A percentile compares a stretch with the other conserved stretches of the same genome.
Conservation (phyloP, 1,139 yeast genomes). For the Magnusiomyces magnusii region DNA sequence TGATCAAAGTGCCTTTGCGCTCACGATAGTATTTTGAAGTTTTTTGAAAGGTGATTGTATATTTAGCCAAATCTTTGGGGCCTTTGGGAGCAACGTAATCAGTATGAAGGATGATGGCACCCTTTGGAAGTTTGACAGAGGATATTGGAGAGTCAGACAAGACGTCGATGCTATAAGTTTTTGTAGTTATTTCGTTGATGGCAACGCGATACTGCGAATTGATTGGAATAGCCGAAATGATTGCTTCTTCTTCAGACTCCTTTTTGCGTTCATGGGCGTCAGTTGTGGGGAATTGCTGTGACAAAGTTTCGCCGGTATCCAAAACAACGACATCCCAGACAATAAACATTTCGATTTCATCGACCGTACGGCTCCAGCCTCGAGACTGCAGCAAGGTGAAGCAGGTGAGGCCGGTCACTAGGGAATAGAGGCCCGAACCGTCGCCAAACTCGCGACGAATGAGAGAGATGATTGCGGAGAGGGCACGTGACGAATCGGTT, state of each 20-base stretch:
- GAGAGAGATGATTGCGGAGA: conserved; percentile 28
- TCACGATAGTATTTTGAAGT: conserved; percentile 20
- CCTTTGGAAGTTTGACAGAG: conserved; percentile 20
- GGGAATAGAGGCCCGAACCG: conserved; percentile 26
- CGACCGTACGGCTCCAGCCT: conserved; percentile 26
- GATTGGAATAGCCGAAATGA: conserved; percentile 24
- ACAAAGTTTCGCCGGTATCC: conserved; percentile 30
- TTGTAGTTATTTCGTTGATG: conserved; percentile 22
- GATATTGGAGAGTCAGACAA: conserved; percentile 17
- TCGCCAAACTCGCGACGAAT: conserved; percentile 29
- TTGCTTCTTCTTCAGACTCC: conserved; percentile 22
- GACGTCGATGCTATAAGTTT: conserved; percentile 22
- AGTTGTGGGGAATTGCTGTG: conserved; percentile 25
- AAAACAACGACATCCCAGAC: conserved; percentile 33
- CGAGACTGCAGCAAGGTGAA: conserved; percentile 30
- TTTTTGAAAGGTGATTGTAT: conserved; percentile 22
- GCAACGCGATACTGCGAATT: conserved; percentile 26
- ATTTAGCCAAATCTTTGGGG: conserved; percentile 16
- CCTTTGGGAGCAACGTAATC: conserved; percentile 16
- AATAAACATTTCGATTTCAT: conserved; percentile 24
- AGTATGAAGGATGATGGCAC: conserved; percentile 22
- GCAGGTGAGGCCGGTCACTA: conserved; percentile 28
- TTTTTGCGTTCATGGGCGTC: conserved; percentile 7
- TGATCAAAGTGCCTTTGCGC: conserved; percentile 19
- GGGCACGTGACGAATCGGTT: conserved; percentile 31